Conservation (phyloP, 352 stramenopile genomes). For the Globisporangium ultimum region DNA sequence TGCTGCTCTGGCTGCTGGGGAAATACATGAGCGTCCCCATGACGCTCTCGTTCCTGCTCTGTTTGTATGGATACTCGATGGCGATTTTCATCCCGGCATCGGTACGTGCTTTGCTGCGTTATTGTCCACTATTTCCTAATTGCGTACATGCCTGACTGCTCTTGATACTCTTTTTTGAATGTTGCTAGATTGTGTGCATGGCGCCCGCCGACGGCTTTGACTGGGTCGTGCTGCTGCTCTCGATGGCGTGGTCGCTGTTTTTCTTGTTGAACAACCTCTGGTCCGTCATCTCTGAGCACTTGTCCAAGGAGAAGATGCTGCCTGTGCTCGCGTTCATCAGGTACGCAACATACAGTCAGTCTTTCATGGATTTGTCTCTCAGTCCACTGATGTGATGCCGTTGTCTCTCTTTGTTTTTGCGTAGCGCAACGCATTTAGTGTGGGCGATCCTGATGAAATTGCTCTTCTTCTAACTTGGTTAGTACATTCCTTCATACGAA, state of each 20-base stretch:
- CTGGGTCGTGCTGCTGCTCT: constrained; percentile 75
- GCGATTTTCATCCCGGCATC: constrained; percentile 79
- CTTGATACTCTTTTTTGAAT: neutral
- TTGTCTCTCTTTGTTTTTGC: constrained; percentile 8
- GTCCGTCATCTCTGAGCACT: constrained; percentile 66
- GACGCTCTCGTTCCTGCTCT: constrained; percentile 78
- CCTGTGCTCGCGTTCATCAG: constrained; percentile 78
- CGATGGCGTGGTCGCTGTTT: constrained; percentile 84
- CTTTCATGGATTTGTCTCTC: too few relatives aligned
- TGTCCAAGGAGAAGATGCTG: constrained; percentile 87
- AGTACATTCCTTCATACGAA: constrained; percentile 27
- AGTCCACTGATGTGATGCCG: neutral
- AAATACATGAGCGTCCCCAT: constrained; percentile 80
- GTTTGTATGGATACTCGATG: constrained; percentile 83
- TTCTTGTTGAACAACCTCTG: constrained; percentile 83
- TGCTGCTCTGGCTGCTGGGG: constrained; percentile 73
- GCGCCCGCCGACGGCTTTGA: constrained; percentile 67
- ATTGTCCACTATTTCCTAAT: constrained; percentile 1
- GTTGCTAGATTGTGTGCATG: constrained; percentile 68
- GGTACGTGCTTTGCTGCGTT: constrained; percentile 26
- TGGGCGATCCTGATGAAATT: constrained; percentile 87
- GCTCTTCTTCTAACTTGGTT: constrained; percentile 72
- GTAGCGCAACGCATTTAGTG: constrained; percentile 70
- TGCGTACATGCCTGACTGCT: neutral
- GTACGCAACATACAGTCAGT: constrained; percentile 23